Conservation (phyloP, 116 monocot genomes). For the Zostera marina region DNA sequence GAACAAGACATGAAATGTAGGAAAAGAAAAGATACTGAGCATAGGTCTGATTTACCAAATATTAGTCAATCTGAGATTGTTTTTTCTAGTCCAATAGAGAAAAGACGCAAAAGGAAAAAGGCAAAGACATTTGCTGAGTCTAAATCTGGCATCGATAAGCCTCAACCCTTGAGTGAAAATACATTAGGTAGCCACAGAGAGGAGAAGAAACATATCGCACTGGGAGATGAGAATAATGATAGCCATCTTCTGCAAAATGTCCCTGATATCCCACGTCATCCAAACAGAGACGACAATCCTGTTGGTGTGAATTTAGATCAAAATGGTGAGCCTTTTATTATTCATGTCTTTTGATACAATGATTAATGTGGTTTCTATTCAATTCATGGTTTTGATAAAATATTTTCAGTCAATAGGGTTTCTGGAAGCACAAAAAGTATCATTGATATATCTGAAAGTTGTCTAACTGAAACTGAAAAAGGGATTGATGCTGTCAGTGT, state of each 20-base stretch:
- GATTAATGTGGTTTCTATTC: no score
- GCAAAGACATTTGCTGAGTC: neutral
- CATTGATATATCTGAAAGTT: neutral
- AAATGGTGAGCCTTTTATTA: no score
- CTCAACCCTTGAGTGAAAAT: neutral
- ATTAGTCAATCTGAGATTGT: neutral
- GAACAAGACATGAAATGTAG: neutral
- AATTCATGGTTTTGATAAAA: neutral
- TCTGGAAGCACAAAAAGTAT: neutral
- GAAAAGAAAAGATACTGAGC: neutral
- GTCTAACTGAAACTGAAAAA: neutral
- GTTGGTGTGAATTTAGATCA: neutral
- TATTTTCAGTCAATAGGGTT: neutral
- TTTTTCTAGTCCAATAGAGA: neutral
- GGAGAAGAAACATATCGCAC: neutral
- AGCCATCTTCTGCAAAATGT: neutral
- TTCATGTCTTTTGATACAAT: no score
- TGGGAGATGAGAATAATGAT: neutral
- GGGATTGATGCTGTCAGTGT: neutral
- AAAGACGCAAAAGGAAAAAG: slow-evolving; percentile 3
- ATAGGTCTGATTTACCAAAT: neutral
- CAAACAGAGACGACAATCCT: neutral
- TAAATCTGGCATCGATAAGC: neutral
- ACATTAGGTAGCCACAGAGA: neutral
- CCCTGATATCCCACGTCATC: neutral